Percentiles rank a stretch among this genome's conserved stretches.
Evolutionary conservation across 176 grass and related monocot species (phyloP).

Genomic region (Miscanthus lutarioriparius): DNA sequence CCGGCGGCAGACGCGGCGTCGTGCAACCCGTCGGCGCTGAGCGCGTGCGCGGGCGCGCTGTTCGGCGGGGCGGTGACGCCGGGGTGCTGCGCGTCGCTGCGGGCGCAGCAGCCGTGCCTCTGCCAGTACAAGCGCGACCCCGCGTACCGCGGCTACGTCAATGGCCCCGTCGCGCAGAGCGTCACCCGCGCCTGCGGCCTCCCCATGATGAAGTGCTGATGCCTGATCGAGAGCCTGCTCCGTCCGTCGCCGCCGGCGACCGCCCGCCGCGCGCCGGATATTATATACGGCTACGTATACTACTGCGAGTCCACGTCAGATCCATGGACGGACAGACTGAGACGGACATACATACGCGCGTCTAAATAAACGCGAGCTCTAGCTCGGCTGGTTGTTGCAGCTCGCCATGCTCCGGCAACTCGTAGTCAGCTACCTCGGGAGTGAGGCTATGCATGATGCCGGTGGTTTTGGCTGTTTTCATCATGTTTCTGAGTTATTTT

Average conservation of each 20-base stretch:
- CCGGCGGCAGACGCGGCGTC: not conserved
- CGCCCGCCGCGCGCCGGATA: not conserved
- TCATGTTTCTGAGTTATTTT: not conserved
- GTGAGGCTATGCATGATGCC: not conserved
- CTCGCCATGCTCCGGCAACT: not conserved
- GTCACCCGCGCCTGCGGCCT: conserved; percentile 21
- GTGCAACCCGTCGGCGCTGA: conserved; percentile 48
- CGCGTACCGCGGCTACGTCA: conserved; percentile 29
- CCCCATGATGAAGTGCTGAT: conserved; percentile 31
- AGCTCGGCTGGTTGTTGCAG: not conserved
- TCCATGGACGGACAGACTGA: not conserved
- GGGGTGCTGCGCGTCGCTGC: conserved; percentile 37
- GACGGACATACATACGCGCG: not conserved
- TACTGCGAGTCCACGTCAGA: not conserved
- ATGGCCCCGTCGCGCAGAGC: conserved; percentile 34
- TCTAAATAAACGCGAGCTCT: conserved; percentile 23
- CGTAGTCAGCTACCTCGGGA: not conserved
- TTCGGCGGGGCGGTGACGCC: not conserved
- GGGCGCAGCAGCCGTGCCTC: conserved; percentile 43
- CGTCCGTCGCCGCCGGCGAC: not conserved
- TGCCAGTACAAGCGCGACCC: conserved; percentile 55
- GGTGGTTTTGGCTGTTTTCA: not conserved
- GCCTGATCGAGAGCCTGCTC: not conserved
- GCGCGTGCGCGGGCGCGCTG: conserved; percentile 31
- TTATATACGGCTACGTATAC: not conserved